Conservation (phyloP, 2,329 filamentous ascomycete genomes). For the Cytospora leucostoma region DNA sequence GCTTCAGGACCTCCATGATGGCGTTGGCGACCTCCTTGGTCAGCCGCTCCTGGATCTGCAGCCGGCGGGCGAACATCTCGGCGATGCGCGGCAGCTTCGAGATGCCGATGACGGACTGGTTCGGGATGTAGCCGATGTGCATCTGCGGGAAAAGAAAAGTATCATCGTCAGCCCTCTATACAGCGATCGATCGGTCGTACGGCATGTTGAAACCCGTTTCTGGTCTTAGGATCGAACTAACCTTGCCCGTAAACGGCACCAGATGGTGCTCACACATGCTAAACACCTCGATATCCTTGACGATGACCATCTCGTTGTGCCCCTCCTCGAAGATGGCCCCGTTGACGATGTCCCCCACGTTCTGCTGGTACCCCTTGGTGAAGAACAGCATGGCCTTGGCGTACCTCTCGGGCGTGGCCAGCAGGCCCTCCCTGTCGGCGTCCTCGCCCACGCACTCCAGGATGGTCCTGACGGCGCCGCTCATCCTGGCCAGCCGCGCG, state of each 20-base stretch:
- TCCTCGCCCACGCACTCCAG: constrained; percentile 71
- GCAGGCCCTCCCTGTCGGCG: constrained; percentile 63
- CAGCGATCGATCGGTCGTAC: not conserved
- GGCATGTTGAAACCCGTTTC: not conserved
- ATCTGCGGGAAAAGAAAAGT: constrained; percentile 61
- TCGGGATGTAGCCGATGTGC: constrained; percentile 98
- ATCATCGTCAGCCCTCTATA: too few species aligned
- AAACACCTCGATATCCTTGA: constrained; percentile 96
- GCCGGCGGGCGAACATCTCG: constrained; percentile 90
- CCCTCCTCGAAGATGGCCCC: constrained; percentile 93
- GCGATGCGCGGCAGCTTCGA: constrained; percentile 95
- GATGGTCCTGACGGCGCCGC: constrained; percentile 64
- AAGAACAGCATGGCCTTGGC: constrained; percentile 95
- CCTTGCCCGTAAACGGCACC: constrained; percentile 94
- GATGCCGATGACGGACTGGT: constrained; percentile 86
- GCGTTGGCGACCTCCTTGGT: constrained; percentile 96
- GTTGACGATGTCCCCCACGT: constrained; percentile 88
- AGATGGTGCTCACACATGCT: constrained; percentile 96
- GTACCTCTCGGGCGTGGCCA: constrained; percentile 78
- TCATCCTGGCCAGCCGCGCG: constrained; percentile 58
- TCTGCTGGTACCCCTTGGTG: constrained; percentile 96
- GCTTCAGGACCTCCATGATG: constrained; percentile 88
- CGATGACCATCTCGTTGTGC: constrained; percentile 95
- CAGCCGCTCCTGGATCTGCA: constrained; percentile 94
- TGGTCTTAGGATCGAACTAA: constrained; percentile 41